Percentiles rank a stretch among this genome's conserved stretches.
Conservation (phyloP, 1,139 yeast species). For the Suhomyces anneliseae region DNA sequence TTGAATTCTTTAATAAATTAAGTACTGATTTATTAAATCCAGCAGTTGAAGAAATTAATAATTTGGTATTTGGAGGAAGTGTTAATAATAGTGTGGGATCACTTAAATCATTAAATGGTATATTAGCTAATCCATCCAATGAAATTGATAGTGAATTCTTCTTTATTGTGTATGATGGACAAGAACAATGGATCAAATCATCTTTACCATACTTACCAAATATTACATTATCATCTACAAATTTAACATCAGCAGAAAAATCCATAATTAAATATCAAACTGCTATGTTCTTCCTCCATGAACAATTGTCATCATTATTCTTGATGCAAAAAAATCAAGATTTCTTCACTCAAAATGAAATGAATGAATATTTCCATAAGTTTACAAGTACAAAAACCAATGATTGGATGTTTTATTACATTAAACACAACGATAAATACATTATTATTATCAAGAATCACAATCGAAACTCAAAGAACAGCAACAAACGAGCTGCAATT, state of each 20-base stretch:
- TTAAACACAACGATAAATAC: constrained; percentile 30
- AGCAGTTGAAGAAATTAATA: constrained; percentile 25
- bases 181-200: constrained; percentile 29
- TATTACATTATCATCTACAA: constrained; percentile 6
- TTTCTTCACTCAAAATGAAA: constrained; percentile 23
- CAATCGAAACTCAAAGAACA: constrained; percentile 23
- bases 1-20: constrained; percentile 25
- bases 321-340: constrained; percentile 24
- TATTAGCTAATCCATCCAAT: constrained; percentile 6
- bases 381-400: constrained; percentile 39
- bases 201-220: constrained; percentile 42
- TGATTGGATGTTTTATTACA: constrained; percentile 49
- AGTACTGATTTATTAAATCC: constrained; percentile 21
- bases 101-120: constrained; percentile 27
- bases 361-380: constrained; percentile 44
- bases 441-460: constrained; percentile 40
- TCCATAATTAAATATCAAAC: constrained; percentile 19
- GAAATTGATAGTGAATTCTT: constrained; percentile 40
- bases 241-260: constrained; percentile 10
- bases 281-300: constrained; percentile 42
- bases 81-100: constrained; percentile 35
- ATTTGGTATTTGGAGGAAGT: constrained; percentile 18
- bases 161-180: constrained; percentile 34
- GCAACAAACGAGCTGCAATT: constrained; percentile 7
- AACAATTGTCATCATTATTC: constrained; percentile 38